Conservation (phyloP, 2,329 filamentous ascomycete species). For the Botrytis elliptica region DNA sequence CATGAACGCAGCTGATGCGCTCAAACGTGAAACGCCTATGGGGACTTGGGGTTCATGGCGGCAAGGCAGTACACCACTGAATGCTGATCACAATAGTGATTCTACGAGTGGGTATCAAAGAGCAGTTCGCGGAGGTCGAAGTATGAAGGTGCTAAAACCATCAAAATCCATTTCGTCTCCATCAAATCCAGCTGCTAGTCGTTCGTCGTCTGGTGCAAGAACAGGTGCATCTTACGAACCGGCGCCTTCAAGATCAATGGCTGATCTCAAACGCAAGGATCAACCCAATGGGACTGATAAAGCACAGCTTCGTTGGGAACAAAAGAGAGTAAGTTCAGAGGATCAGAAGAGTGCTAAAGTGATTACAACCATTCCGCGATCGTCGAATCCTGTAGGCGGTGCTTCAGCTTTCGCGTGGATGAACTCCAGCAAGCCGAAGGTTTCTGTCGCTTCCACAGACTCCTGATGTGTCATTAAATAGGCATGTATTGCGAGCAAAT, state of each 20-base stretch:
- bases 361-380: slow-evolving; percentile 47
- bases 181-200: slow-evolving; percentile 41
- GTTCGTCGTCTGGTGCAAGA: slow-evolving; percentile 45
- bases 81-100: slow-evolving; percentile 33
- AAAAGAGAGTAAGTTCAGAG: slow-evolving; percentile 48
- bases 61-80: slow-evolving; percentile 44
- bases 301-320: slow-evolving; percentile 49
- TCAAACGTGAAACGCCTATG: slow-evolving; percentile 47
- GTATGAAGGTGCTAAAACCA: slow-evolving; percentile 89
- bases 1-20: slow-evolving; percentile 23
- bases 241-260: slow-evolving; percentile 43
- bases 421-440: slow-evolving; percentile 48
- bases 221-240: slow-evolving; percentile 55
- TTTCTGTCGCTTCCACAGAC: slow-evolving; percentile 24
- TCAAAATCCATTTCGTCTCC: slow-evolving; percentile 61
- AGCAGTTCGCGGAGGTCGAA: slow-evolving; percentile 61
- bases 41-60: slow-evolving; percentile 73
- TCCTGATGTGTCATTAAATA: slow-evolving; percentile 13
- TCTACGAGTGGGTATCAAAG: slow-evolving; percentile 61
- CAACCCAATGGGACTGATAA: slow-evolving; percentile 43
- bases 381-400: slow-evolving; percentile 83
- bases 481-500: slow-evolving; percentile 6
- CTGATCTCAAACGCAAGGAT: slow-evolving; percentile 56
- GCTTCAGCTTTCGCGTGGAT: slow-evolving; percentile 94
- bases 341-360: slow-evolving; percentile 36